A percentile compares a stretch with the other conserved stretches of the same genome.
Conservation (phyloP, 73 alveolate genomes). For the Blepharisma japonicum region DNA sequence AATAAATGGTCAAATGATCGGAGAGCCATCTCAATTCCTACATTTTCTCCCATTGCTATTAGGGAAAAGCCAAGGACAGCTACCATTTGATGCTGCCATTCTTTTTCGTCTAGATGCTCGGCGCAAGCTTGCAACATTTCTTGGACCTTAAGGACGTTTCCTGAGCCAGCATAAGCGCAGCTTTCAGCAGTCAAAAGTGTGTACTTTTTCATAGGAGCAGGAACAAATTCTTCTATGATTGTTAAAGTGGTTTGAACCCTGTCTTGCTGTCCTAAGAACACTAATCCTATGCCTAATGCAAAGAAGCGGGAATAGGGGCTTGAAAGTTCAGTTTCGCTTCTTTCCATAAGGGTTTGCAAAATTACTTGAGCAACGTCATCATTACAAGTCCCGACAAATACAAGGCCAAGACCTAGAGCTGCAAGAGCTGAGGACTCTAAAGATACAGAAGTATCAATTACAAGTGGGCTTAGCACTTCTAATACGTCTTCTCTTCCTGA, state of each 20-base stretch:
- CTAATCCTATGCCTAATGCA: constrained; percentile 94
- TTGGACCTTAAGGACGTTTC: constrained; percentile 86
- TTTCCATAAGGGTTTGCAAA: constrained; percentile 81
- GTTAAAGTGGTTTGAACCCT: constrained; percentile 65
- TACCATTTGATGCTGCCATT: constrained; percentile 64
- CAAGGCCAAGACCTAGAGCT: constrained; percentile 91
- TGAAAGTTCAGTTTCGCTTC: constrained; percentile 83
- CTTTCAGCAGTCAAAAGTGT: constrained; percentile 66
- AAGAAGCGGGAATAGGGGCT: constrained; percentile 81
- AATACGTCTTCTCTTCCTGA: constrained; percentile 80
- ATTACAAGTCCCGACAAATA: constrained; percentile 87
- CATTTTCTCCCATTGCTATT: constrained; percentile 95
- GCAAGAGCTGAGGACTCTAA: constrained; percentile 96
- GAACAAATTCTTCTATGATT: constrained; percentile 44
- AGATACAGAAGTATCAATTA: constrained; percentile 58
- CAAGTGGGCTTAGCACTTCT: constrained; percentile 48
- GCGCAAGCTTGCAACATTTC: constrained; percentile 91
- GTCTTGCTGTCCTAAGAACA: constrained; percentile 87
- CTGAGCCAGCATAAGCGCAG: constrained; percentile 93
- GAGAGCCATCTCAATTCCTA: constrained; percentile 88
- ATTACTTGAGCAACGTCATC: constrained; percentile 96
- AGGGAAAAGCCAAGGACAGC: constrained; percentile 92
- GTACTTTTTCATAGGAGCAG: constrained; percentile 45
- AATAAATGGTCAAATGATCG: constrained; percentile 90
- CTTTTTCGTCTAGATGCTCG: constrained; percentile 87